Evolutionary conservation across 2,329 filamentous ascomycete species (phyloP).

Genomic region (Macroventuria anomochaeta): DNA sequence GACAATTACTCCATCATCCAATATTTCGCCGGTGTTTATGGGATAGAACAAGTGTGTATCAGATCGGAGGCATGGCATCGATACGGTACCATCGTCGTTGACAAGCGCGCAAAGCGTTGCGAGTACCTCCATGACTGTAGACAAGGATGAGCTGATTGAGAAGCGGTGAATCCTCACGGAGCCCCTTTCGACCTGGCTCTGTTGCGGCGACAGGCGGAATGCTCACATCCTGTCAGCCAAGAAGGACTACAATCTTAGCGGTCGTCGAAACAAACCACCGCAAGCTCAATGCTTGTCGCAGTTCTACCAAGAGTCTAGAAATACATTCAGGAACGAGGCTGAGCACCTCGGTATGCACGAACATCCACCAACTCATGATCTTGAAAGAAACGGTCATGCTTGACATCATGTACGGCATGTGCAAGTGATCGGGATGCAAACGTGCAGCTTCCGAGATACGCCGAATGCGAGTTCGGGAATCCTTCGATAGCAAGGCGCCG

Average conservation of each 20-base stretch:
- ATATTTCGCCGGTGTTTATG: conserved; percentile 3
- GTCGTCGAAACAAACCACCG: background rate
- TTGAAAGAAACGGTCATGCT: background rate
- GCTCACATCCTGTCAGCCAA: conserved; percentile 1
- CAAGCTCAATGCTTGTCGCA: background rate
- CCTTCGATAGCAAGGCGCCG: background rate
- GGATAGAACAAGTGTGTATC: background rate
- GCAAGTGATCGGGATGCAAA: background rate
- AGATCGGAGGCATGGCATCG: background rate
- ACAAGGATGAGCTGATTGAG: background rate
- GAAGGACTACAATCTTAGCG: background rate
- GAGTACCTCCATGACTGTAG: background rate
- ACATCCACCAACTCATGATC: background rate
- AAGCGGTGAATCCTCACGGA: background rate
- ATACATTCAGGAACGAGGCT: background rate
- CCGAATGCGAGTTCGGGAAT: background rate
- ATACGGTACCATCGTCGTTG: background rate
- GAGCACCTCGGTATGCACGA: background rate
- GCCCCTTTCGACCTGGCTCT: background rate
- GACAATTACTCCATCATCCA: conserved; percentile 20
- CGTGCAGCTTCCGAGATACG: background rate
- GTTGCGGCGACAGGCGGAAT: background rate
- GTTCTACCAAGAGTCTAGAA: background rate
- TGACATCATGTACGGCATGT: background rate
- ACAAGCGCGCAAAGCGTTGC: background rate